Evolutionary conservation across 768 basidiomycete species (phyloP), one percentile per base, ranked within the genome.

Genomic region (Serpula lacrymans): DNA sequence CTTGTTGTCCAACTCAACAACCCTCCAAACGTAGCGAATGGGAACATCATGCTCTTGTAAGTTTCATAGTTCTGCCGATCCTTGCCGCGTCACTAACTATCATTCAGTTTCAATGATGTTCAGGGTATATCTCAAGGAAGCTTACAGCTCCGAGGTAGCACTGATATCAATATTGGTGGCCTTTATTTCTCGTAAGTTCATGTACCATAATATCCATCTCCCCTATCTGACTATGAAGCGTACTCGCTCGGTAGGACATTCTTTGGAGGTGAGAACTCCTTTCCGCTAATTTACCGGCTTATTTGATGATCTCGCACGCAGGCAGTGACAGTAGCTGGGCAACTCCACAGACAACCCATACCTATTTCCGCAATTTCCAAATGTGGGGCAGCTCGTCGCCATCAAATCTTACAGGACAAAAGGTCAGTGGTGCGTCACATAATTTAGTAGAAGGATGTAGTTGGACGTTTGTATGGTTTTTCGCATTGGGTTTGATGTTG

Each of bases 1-100:
- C 59, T 92, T 37, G 66, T 89, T 10, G 82, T 90, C n/a, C 79
- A 82, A 39, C 59, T 92, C 43, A 95, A 93, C 57, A 68, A 78
- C 35, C 84, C 84, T 1, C 67, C 72, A 7, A 67, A 74, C 40
- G 62, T 70, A 13, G 81, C 84, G n/a, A 91, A 92, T 56, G 91
- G 89, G 17, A 71, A 84, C 46, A 62, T 91, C 17, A 60, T 71
- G 41, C 60, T 88, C 12, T 88, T 79, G 85, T 87, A 42, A 47
- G 87, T 68, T 11, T 9, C 32, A 20, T 24, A 30, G 17, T 20
- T 31, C 20, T 23, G 22, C 25, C 10, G 20, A 37, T 36, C 6
- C 14, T 16, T 38, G 16, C 42, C 22, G 30, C 23, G 21, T 16
- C 20, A 21, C 41, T 33, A 18, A 31, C 28, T 8, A 6, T 22